Base-by-base conservation (phyloP, 2,329 filamentous ascomycete species). In the Aureobasidium subglaciale region DNA sequence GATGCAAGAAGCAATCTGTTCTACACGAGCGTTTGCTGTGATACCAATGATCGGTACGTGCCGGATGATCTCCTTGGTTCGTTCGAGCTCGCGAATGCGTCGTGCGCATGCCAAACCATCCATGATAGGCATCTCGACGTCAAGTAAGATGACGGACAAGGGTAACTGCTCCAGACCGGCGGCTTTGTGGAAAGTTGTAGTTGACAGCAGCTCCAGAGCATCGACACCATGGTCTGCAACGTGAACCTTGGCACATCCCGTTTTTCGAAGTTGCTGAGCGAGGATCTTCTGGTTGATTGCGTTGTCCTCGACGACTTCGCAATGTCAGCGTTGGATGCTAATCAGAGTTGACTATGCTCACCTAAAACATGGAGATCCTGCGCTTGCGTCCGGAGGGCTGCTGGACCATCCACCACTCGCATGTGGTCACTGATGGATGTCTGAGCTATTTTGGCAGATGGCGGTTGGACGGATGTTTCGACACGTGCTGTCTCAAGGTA, bases 41-140 rank as follows among this genome's bases (percentile, higher is more conserved):
- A 88, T 85, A n/a, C 84, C 86, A 62, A 90, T 87, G 60, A 89
- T 87, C 2, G 86, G 85, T 11, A 89, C 80, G 64, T 88, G 85
- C 73, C 46, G 87, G 78, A 29, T 76, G 78, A 18, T 82, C 81
- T 53, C 80, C 75, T 43, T 71, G 71, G 66, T 90, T 41, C 70
- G 71, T 64, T 89, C 85, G 15, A 88, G 73, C 58, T 85, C 78
- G 13, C 88, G 78, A 50, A 92, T 90, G 58, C 75, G 80, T 41
- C 78, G 76, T 8, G 86, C 83, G 60, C 87, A 89, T 2, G 85
- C 85, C 68, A 88, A 81, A 30, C 88, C 88, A 63, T 91, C 86
- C 87, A 90, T 90, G 37, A 90, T 78, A 1, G 87, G 87, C 87
- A 91, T 91, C 64, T 90, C 87, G 41, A 90, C 76, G 65, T 91